Base-by-base conservation (phyloP, 75 land plant species). In the Pinus tabuliformis region DNA sequence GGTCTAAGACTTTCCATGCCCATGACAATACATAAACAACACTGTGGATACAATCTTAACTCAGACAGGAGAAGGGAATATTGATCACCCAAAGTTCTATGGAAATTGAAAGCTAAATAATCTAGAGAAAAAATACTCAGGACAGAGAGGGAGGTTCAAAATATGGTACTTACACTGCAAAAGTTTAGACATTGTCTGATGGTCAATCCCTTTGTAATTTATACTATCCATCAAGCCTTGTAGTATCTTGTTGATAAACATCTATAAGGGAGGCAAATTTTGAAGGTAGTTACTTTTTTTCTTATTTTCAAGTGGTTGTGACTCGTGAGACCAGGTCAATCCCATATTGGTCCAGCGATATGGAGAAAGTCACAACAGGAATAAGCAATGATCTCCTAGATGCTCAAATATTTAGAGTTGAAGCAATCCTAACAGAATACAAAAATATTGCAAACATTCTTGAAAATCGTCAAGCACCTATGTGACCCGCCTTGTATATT, bases 71-170 rank as follows among this genome's bases (percentile, higher is more conserved):
- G 52, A 45, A 6, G 9, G 52, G 52, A 45, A 45, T 39, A 39
- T 45, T 45, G 52, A 45, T 7, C 52, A 45, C 52, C 9, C 52
- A 45, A 45, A 45, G 52, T 6, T 45, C 52, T 75, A 60, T 60
- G 73, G 33, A 18, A 64, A 33, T 18, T 17, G 54, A 45, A 21
- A 57, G 74, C 37, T 77, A 22, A 65, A 63, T 42, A 28, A 17
- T 16, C 75, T 74, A 13, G 78, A 77, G 78, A 73, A 72, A 52
- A 77, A 52, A 33, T 77, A 77, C 36, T 74, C n/a, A 68, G 57
- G n/a, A 77, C 77, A 6, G 78, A 68, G 45, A 72, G 76, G 52
- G 78, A 77, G 56, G 78, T 56, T 65, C 77, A 45, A 21, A 57
- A 54, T 18, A 77, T 77, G 78, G 54, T 66, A 16, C 68, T 45